Percentiles rank a stretch among this genome's conserved stretches.
Conservation (phyloP, 805 yeast species). For the Blastobotrys muscicola region DNA sequence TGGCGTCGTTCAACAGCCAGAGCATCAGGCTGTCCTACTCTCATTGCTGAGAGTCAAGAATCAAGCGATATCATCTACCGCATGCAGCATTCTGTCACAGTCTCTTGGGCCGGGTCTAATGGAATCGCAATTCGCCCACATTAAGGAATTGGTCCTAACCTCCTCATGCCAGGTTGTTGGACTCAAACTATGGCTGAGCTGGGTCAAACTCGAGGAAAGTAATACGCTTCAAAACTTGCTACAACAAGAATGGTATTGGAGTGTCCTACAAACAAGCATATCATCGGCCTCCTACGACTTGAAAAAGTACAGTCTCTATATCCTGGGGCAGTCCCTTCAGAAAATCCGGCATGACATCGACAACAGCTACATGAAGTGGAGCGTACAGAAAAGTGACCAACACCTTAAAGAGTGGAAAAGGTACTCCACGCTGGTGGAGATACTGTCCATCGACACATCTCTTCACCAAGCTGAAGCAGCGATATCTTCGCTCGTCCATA, state of each 20-base stretch:
- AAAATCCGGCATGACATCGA: constrained; percentile 24
- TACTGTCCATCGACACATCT: constrained; percentile 76
- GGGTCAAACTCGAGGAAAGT: constrained; percentile 6
- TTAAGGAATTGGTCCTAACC: no score
- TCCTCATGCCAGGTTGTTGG: constrained; percentile 7
- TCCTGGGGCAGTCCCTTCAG: constrained; percentile 52
- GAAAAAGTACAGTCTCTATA: constrained; percentile 58
- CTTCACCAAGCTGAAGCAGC: constrained; percentile 81
- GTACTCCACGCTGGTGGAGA: constrained; percentile 66
- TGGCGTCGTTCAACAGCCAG: no score
- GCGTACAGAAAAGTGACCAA: constrained; percentile 18
- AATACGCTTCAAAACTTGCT: constrained; percentile 8
- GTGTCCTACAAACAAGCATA: constrained; percentile 44
- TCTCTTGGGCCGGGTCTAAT: no score
- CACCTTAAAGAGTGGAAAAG: constrained; percentile 56
- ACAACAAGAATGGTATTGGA: constrained; percentile 41
- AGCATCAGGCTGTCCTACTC: no score
- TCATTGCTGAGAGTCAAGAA: no score
- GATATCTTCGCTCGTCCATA: constrained; percentile 44
- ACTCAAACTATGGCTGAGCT: constrained; percentile 16
- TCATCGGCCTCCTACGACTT: constrained; percentile 51
- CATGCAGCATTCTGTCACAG: no score
- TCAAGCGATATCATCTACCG: no score
- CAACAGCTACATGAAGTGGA: constrained; percentile 38
- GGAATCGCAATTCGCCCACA: no score